These are phyloP conservation scores for Hamamelis virginiana DNA, from an alignment of 164 flowering plant genomes.

Conservation along the genomic window DNA sequence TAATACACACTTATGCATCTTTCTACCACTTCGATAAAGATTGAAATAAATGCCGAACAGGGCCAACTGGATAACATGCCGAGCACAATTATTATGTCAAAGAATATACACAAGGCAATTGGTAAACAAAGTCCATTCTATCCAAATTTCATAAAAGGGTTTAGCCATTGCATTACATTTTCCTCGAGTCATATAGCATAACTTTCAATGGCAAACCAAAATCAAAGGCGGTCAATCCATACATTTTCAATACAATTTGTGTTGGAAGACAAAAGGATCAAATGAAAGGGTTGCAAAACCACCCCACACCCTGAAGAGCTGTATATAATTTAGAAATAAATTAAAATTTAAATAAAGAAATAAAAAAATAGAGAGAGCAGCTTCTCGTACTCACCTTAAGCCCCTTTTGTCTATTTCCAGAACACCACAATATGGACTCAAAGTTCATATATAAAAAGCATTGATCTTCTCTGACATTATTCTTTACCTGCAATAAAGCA, in stretches of 20 bases:
- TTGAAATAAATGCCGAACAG: background rate
- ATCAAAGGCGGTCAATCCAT: background rate
- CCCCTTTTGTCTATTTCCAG: background rate
- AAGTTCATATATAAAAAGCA: background rate
- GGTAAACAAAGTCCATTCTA: background rate
- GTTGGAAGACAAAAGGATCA: background rate
- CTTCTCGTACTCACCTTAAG: constrained; percentile 9
- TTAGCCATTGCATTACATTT: background rate
- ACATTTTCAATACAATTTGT: constrained; percentile 1
- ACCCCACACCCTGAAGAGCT: constrained; percentile 5
- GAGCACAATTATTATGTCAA: background rate
- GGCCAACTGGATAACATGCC: background rate
- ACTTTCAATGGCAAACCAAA: background rate
- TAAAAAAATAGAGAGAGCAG: background rate
- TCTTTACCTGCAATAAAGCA: constrained; percentile 8
- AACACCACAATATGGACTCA: constrained; percentile 4
- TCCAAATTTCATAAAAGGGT: background rate
- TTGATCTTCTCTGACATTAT: background rate
- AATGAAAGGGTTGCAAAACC: constrained; percentile 6
- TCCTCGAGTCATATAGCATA: background rate
- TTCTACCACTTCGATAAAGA: background rate
- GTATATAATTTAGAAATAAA: background rate
- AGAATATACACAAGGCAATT: background rate
- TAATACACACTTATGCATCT: background rate
- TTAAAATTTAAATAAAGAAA: background rate